Evolutionary conservation across 2,329 filamentous ascomycete genomes (phyloP), one percentile per base, ranked within the genome.

Genomic region (Tothia fuscella): DNA sequence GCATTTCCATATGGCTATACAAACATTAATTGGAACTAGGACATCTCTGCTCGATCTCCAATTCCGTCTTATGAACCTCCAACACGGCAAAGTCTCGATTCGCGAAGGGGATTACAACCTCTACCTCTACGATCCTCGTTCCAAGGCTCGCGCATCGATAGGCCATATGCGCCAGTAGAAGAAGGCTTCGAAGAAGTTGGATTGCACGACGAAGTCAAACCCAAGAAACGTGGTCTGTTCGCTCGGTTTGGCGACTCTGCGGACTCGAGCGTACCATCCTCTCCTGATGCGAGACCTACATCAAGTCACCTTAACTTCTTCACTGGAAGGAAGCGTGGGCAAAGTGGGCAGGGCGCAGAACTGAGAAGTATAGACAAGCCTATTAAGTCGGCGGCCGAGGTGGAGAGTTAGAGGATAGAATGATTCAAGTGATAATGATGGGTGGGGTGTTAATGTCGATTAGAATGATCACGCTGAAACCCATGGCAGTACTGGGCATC

Each of bases 141-240:
- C 21, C 39, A 41, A 26, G 39, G 31, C 9, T 22, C 25, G 6
- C 26, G 31, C 6, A 59, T 80, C 41, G 67, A 71, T 44, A 67
- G 74, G 47, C 70, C 76, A n/a, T 82, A 24, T n/a, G 35, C 41
- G 10, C 19, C 78, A 22, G 72, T 76, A 31, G 85, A 91, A 52
- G 84, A 93, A 53, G 69, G 68, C 12, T 95, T 96, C 51, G 89
- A 95, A 57, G 89, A 96, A 40, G 84, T 96, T 6, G 86, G 86
- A 3, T 66, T 96, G 34, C 76, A 79, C 45, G 88, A 94, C 49
- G 85, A 91, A 28, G 65, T 72, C 37, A 78, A 78, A 51, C 65
- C 63, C 6, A 87, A 85, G 67, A 88, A 85, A 65, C 79, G 78
- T 44, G 72, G 82, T 10, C 80, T 94, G 55, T 85, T 96, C 49